Evolutionary conservation across 352 stramenopile species (phyloP), one percentile per base, ranked within the genome.

Genomic region (Phytophthora quininea): DNA sequence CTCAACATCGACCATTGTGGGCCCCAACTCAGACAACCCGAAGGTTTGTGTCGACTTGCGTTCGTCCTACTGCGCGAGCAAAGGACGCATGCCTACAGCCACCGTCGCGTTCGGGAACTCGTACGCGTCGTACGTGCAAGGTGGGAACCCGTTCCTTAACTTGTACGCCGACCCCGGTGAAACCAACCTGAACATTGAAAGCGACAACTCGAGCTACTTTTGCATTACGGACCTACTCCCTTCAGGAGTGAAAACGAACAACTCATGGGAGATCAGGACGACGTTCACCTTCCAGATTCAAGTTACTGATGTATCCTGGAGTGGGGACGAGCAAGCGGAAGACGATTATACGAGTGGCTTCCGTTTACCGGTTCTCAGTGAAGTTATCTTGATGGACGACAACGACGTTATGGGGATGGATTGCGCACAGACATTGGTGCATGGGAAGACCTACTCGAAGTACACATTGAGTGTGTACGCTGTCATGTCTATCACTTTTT

Each of bases 401-500:
- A 78, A 69, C 42, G 62, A 65, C 24, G 65, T 82, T 6, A 73
- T 89, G 69, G 87, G 77, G 47, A 88, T 37, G 27, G 87, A 95
- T 54, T 95, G 87, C 45, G 81, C 82, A 10, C 87, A 93, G 49
- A 67, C 88, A 4, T 62, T 93, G 43, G 70, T 91, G 10, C 83
- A 91, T 58, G 62, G 77, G 32, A 76, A 86, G 54, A 87, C 77
- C 54, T 76, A 82, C 42, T 84, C 75, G 1, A 86, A 86, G 52
- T 85, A 86, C 43, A 86, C 79, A 3, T 40, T 95, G 30, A 95
- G 87, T 71, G 83, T 93, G n/a, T 95, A 93, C 71, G 93, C 84
- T 51, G 87, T 95, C 38, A 92, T 95, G 83, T 95, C 87, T 0
- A 82, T 95, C 51, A 92, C 84, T 37, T 91, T 95, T 95, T 89